Conservation (phyloP, 192 early-diverging fungal species). For the Backusella circina region DNA sequence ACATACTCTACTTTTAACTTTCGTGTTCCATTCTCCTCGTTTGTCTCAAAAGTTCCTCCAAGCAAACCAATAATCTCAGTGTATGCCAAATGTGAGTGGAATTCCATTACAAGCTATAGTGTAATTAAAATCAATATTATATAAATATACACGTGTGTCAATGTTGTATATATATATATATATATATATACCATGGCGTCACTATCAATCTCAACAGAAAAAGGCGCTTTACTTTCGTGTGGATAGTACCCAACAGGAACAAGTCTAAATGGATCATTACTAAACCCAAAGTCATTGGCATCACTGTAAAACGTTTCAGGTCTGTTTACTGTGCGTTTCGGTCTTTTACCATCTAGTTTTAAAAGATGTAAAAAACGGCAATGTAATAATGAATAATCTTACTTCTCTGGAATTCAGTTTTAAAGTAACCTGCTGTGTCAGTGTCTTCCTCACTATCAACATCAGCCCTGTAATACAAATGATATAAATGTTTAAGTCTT, state of each 20-base stretch:
- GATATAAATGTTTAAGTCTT: not conserved
- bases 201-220: constrained; percentile 43
- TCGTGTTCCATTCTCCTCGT: constrained; percentile 19
- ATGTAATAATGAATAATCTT: not conserved
- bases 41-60: constrained; percentile 67
- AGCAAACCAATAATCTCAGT: constrained; percentile 94
- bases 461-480: not conserved
- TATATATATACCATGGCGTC: constrained; percentile 45
- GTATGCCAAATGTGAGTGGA: constrained; percentile 88
- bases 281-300: constrained; percentile 17
- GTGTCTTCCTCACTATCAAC: not conserved
- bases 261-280: constrained; percentile 56
- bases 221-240: constrained; percentile 43
- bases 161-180: not conserved
- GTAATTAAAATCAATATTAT: not conserved
- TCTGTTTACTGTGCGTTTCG: constrained; percentile 20
- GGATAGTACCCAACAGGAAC: constrained; percentile 47
- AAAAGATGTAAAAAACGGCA: not conserved
- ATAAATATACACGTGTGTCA: not conserved
- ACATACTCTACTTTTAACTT: constrained; percentile 59
- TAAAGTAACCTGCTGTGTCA: constrained; percentile 31
- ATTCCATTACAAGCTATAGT: constrained; percentile 81
- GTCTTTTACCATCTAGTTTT: not conserved
- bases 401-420: not conserved
- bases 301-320: constrained; percentile 15